These are phyloP conservation scores for Pythium diclinum DNA, from an alignment of 352 stramenopile species.

Conservation along the genomic window DNA sequence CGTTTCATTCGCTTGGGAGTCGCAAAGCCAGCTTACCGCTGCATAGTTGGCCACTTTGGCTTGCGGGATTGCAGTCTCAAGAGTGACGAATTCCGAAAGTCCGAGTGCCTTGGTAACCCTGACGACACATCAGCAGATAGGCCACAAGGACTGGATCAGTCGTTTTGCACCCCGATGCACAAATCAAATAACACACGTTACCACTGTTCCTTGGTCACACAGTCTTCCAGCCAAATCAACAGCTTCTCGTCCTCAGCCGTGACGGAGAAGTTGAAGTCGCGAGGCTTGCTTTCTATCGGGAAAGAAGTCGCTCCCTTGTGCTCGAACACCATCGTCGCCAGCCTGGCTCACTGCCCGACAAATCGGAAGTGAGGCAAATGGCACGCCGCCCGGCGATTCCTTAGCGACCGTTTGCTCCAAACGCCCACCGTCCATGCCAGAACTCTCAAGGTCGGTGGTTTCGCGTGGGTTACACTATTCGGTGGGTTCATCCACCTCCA, in stretches of 20 bases:
- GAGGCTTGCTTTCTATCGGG: neutral
- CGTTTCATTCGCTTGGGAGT: too few relatives aligned
- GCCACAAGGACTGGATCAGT: neutral
- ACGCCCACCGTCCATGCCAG: too few relatives aligned
- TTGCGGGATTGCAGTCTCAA: neutral
- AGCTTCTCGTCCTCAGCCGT: neutral
- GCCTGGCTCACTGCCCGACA: too few relatives aligned
- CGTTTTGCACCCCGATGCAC: neutral
- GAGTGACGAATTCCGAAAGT: neutral
- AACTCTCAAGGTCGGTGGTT: too few relatives aligned
- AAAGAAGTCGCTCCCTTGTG: neutral
- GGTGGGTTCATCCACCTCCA: too few relatives aligned
- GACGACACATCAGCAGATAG: too few relatives aligned
- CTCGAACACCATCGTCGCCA: neutral
- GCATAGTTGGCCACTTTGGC: neutral
- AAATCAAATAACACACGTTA: neutral
- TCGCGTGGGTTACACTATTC: too few relatives aligned
- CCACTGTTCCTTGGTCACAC: neutral
- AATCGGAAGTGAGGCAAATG: too few relatives aligned
- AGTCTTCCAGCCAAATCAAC: constrained; percentile 4
- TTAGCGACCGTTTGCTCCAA: too few relatives aligned
- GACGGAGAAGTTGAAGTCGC: neutral
- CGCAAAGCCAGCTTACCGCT: neutral
- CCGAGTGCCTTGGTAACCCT: neutral
- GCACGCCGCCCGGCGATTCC: too few relatives aligned